Evolutionary conservation across 2,329 filamentous ascomycete species (phyloP).

Genomic region (Aspergillus pseudonomiae): DNA sequence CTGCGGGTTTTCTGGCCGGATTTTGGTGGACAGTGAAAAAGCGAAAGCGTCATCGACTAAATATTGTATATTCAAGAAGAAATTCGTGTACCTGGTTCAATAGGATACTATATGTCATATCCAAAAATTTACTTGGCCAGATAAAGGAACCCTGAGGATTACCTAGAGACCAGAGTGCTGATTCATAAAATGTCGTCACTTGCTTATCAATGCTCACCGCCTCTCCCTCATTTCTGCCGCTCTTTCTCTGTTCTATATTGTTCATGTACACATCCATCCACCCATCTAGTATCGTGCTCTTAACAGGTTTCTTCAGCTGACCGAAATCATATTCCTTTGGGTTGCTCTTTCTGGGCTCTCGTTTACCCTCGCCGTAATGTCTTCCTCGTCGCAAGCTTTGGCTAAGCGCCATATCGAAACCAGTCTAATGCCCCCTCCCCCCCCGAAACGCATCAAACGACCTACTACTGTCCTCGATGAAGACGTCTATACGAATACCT

Average conservation of each 20-base stretch:
- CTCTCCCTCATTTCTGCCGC: neutral
- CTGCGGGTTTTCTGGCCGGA: neutral
- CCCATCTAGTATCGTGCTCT: neutral
- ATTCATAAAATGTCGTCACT: neutral
- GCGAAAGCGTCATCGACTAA: neutral
- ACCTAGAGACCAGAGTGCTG: neutral
- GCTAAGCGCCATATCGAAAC: constrained; percentile 39
- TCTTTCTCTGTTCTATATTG: neutral
- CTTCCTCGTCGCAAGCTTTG: constrained; percentile 35
- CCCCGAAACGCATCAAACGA: constrained; percentile 85
- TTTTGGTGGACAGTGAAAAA: neutral
- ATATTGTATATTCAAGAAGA: neutral
- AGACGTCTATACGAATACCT: constrained; percentile 85
- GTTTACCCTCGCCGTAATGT: constrained; percentile 24
- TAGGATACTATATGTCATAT: neutral
- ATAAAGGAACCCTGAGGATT: neutral
- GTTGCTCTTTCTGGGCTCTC: neutral
- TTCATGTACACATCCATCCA: neutral
- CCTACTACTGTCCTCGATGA: constrained; percentile 88
- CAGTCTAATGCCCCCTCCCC: constrained; percentile 83
- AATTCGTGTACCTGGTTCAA: neutral
- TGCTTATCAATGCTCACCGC: neutral
- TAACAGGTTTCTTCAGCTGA: neutral
- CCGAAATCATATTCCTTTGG: neutral
- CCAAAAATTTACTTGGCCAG: neutral